phyloP scores from a whole-genome alignment of 345 rosid species.

The Brassica rapa region DNA sequence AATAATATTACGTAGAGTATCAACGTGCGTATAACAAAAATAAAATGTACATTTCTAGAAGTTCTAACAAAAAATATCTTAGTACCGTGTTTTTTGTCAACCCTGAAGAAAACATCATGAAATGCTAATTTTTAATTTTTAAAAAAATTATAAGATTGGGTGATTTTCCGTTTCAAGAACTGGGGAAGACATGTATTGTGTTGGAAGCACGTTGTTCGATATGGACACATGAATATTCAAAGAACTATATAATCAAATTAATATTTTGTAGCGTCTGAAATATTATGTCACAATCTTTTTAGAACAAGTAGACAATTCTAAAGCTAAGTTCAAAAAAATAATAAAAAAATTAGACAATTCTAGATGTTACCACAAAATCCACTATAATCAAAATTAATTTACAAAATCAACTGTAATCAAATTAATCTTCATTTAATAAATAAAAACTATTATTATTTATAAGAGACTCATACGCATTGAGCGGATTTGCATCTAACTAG shows the following conservation, averaged over 20 bases:
- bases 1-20: neutral
- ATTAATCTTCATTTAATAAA: neutral
- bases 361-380: neutral
- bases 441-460: neutral
- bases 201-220: slow-evolving; percentile 32
- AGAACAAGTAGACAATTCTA: neutral
- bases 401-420: neutral
- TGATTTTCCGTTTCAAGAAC: slow-evolving; percentile 5
- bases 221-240: slow-evolving; percentile 13
- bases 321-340: too few species aligned
- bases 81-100: slow-evolving; percentile 23
- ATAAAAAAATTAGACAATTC: neutral
- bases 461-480: neutral
- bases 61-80: slow-evolving; percentile 16
- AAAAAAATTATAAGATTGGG: neutral
- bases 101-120: slow-evolving; percentile 23
- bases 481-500: neutral
- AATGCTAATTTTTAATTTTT: slow-evolving; percentile 6
- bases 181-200: slow-evolving; percentile 39
- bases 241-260: neutral
- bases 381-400: too few species aligned
- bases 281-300: neutral
- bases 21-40: neutral
- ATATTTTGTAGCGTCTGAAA: neutral
- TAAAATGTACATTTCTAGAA: neutral